Percentiles rank a stretch among this genome's conserved stretches.
phyloP scores from a whole-genome alignment of 768 basidiomycete species.

The Rhizopogon roseolus region DNA sequence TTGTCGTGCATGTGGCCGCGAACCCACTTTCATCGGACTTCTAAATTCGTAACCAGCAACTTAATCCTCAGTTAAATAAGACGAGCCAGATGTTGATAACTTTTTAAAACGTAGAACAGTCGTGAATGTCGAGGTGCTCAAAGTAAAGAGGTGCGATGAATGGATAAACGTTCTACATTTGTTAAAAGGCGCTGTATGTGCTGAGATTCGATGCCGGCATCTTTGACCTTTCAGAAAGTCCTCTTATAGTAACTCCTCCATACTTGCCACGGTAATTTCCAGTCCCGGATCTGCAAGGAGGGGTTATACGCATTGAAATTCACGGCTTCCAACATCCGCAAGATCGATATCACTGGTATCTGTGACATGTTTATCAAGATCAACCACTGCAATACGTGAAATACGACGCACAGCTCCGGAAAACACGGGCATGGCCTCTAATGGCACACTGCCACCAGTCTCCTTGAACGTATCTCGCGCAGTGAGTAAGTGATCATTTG shows the following conservation, averaged over 20 bases:
- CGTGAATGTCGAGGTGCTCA: background rate
- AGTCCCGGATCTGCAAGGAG: conserved; percentile 60
- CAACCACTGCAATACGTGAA: background rate
- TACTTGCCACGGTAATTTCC: conserved; percentile 75
- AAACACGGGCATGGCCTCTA: conserved; percentile 65
- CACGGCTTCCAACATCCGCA: conserved; percentile 59
- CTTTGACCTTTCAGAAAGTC: conserved; percentile 19
- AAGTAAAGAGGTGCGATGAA: background rate
- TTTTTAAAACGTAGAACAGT: background rate
- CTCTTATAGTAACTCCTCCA: conserved; percentile 49
- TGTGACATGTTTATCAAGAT: conserved; percentile 23
- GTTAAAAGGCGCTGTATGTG: conserved; percentile 3
- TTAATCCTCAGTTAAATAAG: background rate
- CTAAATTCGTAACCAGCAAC: conserved; percentile 25
- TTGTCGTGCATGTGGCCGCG: conserved; percentile 19
- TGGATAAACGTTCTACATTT: background rate
- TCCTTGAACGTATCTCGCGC: conserved; percentile 66
- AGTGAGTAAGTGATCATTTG: conserved; percentile 75
- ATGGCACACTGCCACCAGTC: conserved; percentile 48
- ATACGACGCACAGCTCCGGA: conserved; percentile 56
- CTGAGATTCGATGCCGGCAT: conserved; percentile 25
- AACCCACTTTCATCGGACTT: conserved; percentile 30
- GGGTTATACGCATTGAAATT: conserved; percentile 72
- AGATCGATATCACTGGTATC: conserved; percentile 65
- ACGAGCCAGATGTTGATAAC: background rate